Evolutionary conservation across 2,329 filamentous ascomycete genomes (phyloP).

Genomic region (Cyanodermella asteris): DNA sequence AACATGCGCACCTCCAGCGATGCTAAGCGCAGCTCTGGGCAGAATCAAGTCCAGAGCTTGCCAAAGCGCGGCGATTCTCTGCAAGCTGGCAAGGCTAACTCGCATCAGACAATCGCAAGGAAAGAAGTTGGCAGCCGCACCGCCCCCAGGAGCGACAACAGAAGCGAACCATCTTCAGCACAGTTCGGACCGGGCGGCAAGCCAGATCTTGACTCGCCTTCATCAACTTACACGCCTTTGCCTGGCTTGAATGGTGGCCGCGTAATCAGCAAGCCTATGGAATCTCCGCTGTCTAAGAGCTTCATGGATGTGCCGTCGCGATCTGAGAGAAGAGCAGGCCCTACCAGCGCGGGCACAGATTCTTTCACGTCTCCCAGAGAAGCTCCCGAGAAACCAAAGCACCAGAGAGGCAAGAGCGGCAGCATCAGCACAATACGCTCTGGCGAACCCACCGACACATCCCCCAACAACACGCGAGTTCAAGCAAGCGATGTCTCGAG

Average conservation of each 20-base stretch:
- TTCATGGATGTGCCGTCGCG: slow-evolving; percentile 22
- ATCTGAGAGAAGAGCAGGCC: too few species aligned
- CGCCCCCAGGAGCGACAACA: too few species aligned
- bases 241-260: slow-evolving; percentile 19
- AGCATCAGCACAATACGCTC: too few species aligned
- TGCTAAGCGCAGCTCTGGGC: slow-evolving; percentile 20
- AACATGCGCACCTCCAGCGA: slow-evolving; percentile 36
- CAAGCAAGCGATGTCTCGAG: too few species aligned
- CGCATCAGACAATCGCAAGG: slow-evolving; percentile 31
- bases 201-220: slow-evolving; percentile 2
- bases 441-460: too few species aligned
- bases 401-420: too few species aligned
- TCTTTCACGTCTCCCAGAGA: too few species aligned
- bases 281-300: slow-evolving; percentile 18
- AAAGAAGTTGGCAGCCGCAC: too few species aligned
- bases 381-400: too few species aligned
- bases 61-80: slow-evolving; percentile 41
- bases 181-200: slow-evolving; percentile 5
- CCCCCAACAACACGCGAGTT: too few species aligned
- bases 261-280: slow-evolving; percentile 19
- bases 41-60: slow-evolving; percentile 14
- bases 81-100: slow-evolving; percentile 19
- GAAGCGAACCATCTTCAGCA: slow-evolving; percentile 7
- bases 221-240: too few species aligned
- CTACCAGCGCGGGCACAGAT: too few species aligned